Evolutionary conservation across 345 rosid genomes (phyloP), one percentile per base, ranked within the genome.

Genomic region (Populus euphratica): DNA sequence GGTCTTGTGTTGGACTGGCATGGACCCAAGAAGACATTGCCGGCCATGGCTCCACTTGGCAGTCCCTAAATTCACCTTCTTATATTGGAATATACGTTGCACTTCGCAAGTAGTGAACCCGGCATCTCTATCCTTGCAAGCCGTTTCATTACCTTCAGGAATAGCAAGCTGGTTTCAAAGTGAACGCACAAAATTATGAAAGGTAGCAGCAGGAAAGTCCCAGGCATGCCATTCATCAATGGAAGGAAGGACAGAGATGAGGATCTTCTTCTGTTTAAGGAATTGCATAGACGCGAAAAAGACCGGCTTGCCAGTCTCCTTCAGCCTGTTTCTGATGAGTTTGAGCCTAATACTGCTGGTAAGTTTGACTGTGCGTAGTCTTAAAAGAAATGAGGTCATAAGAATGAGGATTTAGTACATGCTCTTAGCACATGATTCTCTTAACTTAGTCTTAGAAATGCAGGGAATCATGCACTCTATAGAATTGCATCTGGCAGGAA

Each of bases 321-420:
- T 23, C 90, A 80, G 76, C 94, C 94, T 21, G 84, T 86, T 59
- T 89, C 92, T 35, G 87, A 88, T 21, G 91, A 89, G 77, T 88
- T 89, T 11, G 90, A 91, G 78, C 84, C 90, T 5, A 82, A 64
- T 11, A 50, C 49, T 5, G 82, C 70, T 56, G 36, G 44, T 9
- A 9, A 17, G 36, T 4, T 39, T 23, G 25, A 21, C 12, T 61
- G 65, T n/a, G 21, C n/a, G 0, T 61, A 9, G n/a, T n/a, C 23
- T 61, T 23, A 27, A 54, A 2, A 56, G 8, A 56, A 17, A 56
- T 2, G 5, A 20, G 6, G 25, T 17, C 63, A 1, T n/a, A 56
- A 56, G 63, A 56, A 56, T 1, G 11, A 10, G 44, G 44, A 41
- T 41, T 21, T 20, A 17, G 21, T 56, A 56, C 23, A 56, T 14